Evolutionary conservation across 164 flowering plant species (phyloP).

Genomic region (Magnolia sinica): DNA sequence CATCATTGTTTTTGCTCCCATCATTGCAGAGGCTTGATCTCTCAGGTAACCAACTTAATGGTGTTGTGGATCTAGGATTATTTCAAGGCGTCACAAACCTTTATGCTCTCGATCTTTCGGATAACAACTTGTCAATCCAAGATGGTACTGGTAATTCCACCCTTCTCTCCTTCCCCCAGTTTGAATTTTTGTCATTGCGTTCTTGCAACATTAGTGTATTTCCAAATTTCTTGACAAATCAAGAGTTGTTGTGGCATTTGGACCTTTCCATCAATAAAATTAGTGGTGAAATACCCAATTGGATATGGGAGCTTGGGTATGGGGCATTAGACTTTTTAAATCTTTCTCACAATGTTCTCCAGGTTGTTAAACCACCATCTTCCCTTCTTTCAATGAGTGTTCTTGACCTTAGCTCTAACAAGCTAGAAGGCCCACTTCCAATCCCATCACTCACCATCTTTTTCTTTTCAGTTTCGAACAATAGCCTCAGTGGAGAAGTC

Average conservation of each 20-base stretch:
- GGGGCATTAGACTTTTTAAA: not conserved
- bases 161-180: not conserved
- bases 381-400: not conserved
- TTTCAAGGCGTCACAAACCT: not conserved
- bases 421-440: conserved; percentile 18
- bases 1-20: conserved; percentile 35
- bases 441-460: not conserved
- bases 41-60: conserved; percentile 27
- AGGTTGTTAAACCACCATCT: not conserved
- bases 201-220: no score
- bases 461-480: not conserved
- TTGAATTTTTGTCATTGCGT: not conserved
- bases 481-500: not conserved
- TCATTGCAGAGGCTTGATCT: conserved; percentile 25
- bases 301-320: not conserved
- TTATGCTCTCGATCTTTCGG: not conserved
- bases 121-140: not conserved
- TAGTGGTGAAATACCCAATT: not conserved
- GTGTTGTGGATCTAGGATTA: not conserved
- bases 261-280: no score
- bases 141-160: not conserved
- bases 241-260: no score
- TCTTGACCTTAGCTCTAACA: conserved; percentile 13
- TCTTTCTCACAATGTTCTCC: conserved; percentile 3
- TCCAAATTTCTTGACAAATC: no score